Evolutionary conservation across 768 basidiomycete species (phyloP).

Genomic region (Krasilnikovozyma curviuscula): DNA sequence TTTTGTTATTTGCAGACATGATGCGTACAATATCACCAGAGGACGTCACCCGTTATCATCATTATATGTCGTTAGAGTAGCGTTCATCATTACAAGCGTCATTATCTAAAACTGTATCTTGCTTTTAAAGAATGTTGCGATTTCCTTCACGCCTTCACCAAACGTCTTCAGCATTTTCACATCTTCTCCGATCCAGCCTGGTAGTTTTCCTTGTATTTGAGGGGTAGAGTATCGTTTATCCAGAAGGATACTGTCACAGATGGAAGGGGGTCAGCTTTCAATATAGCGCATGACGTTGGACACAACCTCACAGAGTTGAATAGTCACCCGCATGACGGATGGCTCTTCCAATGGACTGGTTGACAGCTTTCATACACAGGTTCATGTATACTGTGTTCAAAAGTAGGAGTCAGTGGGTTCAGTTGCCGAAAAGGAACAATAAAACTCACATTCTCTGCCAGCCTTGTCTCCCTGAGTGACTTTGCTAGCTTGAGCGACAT

Average conservation of each 20-base stretch:
- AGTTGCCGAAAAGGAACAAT: background rate
- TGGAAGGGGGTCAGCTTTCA: background rate
- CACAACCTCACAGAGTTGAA: constrained; percentile 41
- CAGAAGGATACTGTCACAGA: constrained; percentile 37
- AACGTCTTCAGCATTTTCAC: constrained; percentile 44
- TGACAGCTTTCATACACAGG: constrained; percentile 45
- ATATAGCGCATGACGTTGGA: background rate
- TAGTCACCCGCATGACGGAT: constrained; percentile 83
- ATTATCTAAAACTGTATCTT: constrained; percentile 29
- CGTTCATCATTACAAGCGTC: too few relatives aligned
- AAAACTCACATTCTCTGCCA: constrained; percentile 46
- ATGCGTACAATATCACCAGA: too few relatives aligned
- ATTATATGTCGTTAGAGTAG: too few relatives aligned
- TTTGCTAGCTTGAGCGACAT: constrained; percentile 33
- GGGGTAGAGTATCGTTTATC: constrained; percentile 59
- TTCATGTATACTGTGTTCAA: constrained; percentile 16
- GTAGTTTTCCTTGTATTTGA: constrained; percentile 59
- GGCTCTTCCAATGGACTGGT: constrained; percentile 90
- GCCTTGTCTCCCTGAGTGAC: constrained; percentile 44
- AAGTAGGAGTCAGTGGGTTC: background rate
- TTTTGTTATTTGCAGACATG: too few relatives aligned
- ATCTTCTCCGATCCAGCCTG: constrained; percentile 56
- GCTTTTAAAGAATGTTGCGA: constrained; percentile 49
- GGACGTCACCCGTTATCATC: too few relatives aligned
- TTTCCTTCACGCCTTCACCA: constrained; percentile 47